Conservation (phyloP, 176 grass and related monocot genomes). For the Oryza longistaminata region DNA sequence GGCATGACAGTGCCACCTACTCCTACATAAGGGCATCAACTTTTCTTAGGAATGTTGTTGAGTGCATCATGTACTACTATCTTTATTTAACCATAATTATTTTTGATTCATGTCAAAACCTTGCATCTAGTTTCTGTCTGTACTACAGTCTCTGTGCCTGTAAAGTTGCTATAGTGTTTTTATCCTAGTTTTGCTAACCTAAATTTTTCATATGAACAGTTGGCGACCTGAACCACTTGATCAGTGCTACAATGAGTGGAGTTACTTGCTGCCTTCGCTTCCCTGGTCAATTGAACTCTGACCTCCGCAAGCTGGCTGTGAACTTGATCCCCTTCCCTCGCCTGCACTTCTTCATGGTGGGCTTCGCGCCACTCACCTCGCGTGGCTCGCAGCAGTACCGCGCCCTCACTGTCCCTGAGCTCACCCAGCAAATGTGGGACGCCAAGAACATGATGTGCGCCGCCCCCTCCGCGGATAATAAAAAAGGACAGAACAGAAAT, state of each 20-base stretch:
- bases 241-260: slow-evolving; percentile 86
- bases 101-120: neutral
- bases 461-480: too few species aligned
- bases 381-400: slow-evolving; percentile 90
- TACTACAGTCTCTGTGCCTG: neutral
- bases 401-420: slow-evolving; percentile 83
- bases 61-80: neutral
- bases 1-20: neutral
- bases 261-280: slow-evolving; percentile 94
- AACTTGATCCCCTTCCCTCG: slow-evolving; percentile 91
- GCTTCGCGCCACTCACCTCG: slow-evolving; percentile 85
- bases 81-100: neutral
- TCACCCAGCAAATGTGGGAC: slow-evolving; percentile 98
- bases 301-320: slow-evolving; percentile 86
- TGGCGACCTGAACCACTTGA: slow-evolving; percentile 88
- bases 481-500: too few species aligned
- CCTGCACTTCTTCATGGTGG: slow-evolving; percentile 93
- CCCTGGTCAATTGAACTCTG: slow-evolving; percentile 87
- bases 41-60: neutral
- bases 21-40: neutral
- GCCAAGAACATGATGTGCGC: slow-evolving; percentile 96
- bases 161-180: neutral
- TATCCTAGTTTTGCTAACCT: neutral
- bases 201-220: slow-evolving; percentile 46
- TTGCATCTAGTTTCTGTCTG: neutral